A percentile compares a stretch with the other conserved stretches of the same genome.
phyloP scores from a whole-genome alignment of 1,284 basidiomycete genomes.

The Cutaneotrichosporon dermatis region DNA sequence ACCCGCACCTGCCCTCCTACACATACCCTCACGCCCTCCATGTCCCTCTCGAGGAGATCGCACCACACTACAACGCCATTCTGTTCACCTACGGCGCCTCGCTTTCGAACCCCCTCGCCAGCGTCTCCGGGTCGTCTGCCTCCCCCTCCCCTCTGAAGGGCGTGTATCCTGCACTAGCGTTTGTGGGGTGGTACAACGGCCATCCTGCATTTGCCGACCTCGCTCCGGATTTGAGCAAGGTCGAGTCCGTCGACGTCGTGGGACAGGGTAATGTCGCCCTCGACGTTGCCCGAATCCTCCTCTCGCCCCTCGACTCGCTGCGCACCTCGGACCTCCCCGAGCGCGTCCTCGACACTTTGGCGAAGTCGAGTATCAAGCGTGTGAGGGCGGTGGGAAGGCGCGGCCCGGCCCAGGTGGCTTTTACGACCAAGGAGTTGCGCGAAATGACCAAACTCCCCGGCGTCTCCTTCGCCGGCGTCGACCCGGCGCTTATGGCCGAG shows the following conservation, averaged over 20 bases:
- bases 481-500: constrained; percentile 34
- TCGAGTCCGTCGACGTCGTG: constrained; percentile 73
- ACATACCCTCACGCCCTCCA: constrained; percentile 49
- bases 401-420: constrained; percentile 83
- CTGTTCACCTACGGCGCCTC: constrained; percentile 53
- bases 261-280: constrained; percentile 96
- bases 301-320: constrained; percentile 62
- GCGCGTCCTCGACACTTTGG: constrained; percentile 66
- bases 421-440: constrained; percentile 89
- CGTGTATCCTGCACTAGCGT: constrained; percentile 71
- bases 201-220: constrained; percentile 63
- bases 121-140: constrained; percentile 55
- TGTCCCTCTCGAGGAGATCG: constrained; percentile 45
- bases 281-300: constrained; percentile 86
- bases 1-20: constrained; percentile 33
- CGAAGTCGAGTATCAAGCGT: constrained; percentile 55
- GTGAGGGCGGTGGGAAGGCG: constrained; percentile 81
- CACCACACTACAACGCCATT: constrained; percentile 52
- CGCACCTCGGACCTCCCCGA: constrained; percentile 74
- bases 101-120: constrained; percentile 41
- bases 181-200: constrained; percentile 97
- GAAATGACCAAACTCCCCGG: constrained; percentile 79
- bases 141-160: constrained; percentile 42
- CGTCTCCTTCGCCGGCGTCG: constrained; percentile 51
- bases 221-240: constrained; percentile 54